These are phyloP conservation scores for Warburgia ugandensis DNA, from an alignment of 164 flowering plant species.

Conservation along the genomic window DNA sequence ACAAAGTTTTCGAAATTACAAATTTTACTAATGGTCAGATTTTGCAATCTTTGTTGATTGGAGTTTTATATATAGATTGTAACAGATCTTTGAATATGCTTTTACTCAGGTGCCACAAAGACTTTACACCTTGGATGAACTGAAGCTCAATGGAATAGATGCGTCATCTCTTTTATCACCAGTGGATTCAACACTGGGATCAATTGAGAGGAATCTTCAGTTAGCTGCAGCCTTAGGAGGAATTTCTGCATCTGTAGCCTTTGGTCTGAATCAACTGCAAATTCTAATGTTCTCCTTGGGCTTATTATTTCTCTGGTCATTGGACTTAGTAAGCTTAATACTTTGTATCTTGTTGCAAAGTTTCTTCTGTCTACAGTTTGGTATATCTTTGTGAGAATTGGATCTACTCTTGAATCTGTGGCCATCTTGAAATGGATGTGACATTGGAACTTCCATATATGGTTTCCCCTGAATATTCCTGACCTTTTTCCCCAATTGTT, in stretches of 20 bases:
- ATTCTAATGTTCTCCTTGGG: slow-evolving; percentile 54
- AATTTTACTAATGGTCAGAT: too few species aligned
- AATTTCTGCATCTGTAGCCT: slow-evolving; percentile 48
- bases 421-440: neutral
- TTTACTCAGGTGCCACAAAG: slow-evolving; percentile 68
- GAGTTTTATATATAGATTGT: too few species aligned
- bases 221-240: slow-evolving; percentile 56
- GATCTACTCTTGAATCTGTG: neutral
- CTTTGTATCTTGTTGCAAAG: neutral
- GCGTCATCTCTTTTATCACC: slow-evolving; percentile 65
- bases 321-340: slow-evolving; percentile 49
- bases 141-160: slow-evolving; percentile 79
- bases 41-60: too few species aligned
- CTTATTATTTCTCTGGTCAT: slow-evolving; percentile 57
- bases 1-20: too few species aligned
- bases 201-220: slow-evolving; percentile 69
- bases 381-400: neutral
- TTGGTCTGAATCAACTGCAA: slow-evolving; percentile 47
- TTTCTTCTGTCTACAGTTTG: neutral
- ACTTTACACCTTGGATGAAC: slow-evolving; percentile 80
- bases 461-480: neutral
- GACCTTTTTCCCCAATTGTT: neutral
- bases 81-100: too few species aligned
- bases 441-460: neutral
- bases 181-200: slow-evolving; percentile 61